Evolutionary conservation across 768 basidiomycete genomes (phyloP).

Genomic region (Boletales sp.): DNA sequence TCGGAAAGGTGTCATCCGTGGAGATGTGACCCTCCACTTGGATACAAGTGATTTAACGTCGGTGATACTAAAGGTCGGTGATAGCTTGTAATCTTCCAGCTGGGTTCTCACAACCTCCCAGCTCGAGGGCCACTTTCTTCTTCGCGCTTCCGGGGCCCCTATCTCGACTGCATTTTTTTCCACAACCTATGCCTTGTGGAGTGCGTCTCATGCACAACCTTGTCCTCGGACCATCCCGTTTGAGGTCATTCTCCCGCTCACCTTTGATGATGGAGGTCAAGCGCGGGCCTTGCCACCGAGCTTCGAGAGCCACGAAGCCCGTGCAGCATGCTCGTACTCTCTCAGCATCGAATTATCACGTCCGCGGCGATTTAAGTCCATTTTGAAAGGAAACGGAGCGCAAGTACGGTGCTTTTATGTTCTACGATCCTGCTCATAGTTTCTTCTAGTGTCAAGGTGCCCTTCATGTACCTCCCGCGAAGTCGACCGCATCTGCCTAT

Average conservation of each 20-base stretch:
- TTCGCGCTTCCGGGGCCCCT: slow-evolving; percentile 11
- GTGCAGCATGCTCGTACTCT: slow-evolving; percentile 41
- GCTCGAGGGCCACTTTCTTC: slow-evolving; percentile 24
- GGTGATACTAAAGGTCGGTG: slow-evolving; percentile 22
- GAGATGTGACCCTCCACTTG: slow-evolving; percentile 19
- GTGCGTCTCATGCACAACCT: slow-evolving; percentile 3
- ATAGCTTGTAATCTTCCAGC: not conserved
- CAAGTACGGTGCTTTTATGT: slow-evolving; percentile 21
- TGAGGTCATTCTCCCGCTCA: slow-evolving; percentile 41
- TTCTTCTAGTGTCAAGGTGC: slow-evolving; percentile 40
- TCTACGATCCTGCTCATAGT: not conserved
- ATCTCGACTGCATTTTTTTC: slow-evolving; percentile 18
- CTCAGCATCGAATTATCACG: slow-evolving; percentile 42
- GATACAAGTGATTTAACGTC: slow-evolving; percentile 9
- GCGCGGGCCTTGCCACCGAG: slow-evolving; percentile 47
- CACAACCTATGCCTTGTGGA: slow-evolving; percentile 16
- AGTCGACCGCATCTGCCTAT: slow-evolving; percentile 56
- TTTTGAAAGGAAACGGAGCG: slow-evolving; percentile 48
- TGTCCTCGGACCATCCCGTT: slow-evolving; percentile 43
- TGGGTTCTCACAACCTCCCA: slow-evolving; percentile 1
- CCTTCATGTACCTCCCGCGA: slow-evolving; percentile 51
- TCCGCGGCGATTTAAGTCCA: slow-evolving; percentile 36
- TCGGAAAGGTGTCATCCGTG: slow-evolving; percentile 18
- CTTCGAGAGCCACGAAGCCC: slow-evolving; percentile 28
- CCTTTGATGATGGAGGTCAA: slow-evolving; percentile 37